Percentiles rank a stretch among this genome's conserved stretches.
Conservation (phyloP, 2,329 filamentous ascomycete genomes). For the Verticillium dahliae region DNA sequence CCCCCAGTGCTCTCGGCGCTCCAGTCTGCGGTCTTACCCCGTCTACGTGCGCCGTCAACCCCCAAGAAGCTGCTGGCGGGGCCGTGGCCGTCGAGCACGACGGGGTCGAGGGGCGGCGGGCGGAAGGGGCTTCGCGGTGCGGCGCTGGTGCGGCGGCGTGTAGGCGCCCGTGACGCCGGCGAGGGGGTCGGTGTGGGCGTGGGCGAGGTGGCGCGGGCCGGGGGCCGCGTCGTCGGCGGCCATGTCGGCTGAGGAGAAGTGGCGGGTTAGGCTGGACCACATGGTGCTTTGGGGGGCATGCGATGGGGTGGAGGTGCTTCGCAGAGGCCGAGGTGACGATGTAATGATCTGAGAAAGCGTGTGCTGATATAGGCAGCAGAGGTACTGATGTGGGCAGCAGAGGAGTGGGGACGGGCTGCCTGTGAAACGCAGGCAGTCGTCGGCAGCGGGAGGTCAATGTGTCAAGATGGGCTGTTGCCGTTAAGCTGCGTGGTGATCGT, state of each 20-base stretch:
- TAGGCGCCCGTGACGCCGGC: slow-evolving; percentile 51
- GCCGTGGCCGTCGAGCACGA: slow-evolving; percentile 63
- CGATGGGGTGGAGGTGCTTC: background rate
- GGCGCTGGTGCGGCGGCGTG: slow-evolving; percentile 43
- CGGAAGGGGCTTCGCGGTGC: slow-evolving; percentile 75
- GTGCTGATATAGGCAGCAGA: too few relatives aligned
- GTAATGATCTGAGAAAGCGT: too few relatives aligned
- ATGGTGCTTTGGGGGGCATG: slow-evolving; percentile 18
- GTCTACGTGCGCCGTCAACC: too few relatives aligned
- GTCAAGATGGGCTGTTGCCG: background rate
- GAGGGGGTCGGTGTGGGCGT: slow-evolving; percentile 15
- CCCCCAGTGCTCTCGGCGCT: too few relatives aligned
- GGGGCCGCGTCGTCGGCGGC: slow-evolving; percentile 16
- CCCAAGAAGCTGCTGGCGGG: too few relatives aligned
- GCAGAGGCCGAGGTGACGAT: background rate
- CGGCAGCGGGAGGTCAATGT: background rate
- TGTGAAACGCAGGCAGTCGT: too few relatives aligned
- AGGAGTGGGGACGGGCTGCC: background rate
- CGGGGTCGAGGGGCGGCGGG: slow-evolving; percentile 79
- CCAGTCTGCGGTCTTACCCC: too few relatives aligned
- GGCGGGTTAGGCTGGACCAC: slow-evolving; percentile 60
- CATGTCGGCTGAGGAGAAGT: slow-evolving; percentile 48
- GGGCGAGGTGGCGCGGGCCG: slow-evolving; percentile 14
- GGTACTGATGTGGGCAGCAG: too few relatives aligned
- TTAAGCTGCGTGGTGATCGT: too few relatives aligned